These are phyloP conservation scores for Takashimella koratensis DNA, from an alignment of 1,284 basidiomycete species.

Conservation along the genomic window DNA sequence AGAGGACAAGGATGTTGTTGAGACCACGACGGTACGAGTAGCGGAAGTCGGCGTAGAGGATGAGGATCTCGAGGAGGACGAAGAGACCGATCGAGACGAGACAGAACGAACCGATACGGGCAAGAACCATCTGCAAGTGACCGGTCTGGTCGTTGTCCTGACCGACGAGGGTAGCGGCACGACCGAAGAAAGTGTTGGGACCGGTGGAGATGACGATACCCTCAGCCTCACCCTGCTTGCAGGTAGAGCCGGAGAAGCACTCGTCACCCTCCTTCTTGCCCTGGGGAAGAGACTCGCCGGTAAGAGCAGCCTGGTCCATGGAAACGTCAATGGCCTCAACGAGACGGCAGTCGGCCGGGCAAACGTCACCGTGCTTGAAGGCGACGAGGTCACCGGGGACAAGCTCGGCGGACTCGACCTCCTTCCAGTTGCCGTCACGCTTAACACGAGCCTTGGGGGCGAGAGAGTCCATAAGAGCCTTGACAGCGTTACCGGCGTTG, in stretches of 20 bases:
- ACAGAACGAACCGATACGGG: constrained; percentile 94
- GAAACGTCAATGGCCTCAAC: constrained; percentile 92
- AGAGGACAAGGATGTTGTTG: constrained; percentile 91
- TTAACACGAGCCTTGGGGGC: constrained; percentile 93
- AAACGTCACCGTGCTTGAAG: constrained; percentile 98
- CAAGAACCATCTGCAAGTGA: constrained; percentile 96
- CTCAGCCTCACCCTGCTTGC: constrained; percentile 96
- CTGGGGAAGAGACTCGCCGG: constrained; percentile 89
- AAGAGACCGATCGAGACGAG: constrained; percentile 89
- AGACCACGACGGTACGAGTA: constrained; percentile 90
- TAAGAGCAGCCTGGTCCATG: constrained; percentile 94
- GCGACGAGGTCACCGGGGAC: constrained; percentile 92
- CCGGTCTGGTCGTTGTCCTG: constrained; percentile 94
- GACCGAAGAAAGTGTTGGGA: constrained; percentile 93
- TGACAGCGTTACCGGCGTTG: constrained; percentile 96
- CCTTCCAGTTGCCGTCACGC: constrained; percentile 75
- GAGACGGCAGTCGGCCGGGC: constrained; percentile 92
- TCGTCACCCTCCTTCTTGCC: constrained; percentile 88
- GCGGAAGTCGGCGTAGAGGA: constrained; percentile 80
- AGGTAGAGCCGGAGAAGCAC: constrained; percentile 96
- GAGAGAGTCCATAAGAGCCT: constrained; percentile 98
- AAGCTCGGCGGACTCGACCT: constrained; percentile 81
- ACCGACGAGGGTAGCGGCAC: constrained; percentile 89
- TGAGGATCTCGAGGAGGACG: constrained; percentile 82
- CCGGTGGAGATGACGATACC: constrained; percentile 96